These are phyloP conservation scores for Leccinum subgranulosum DNA, from an alignment of 768 basidiomycete species.

Conservation along the genomic window DNA sequence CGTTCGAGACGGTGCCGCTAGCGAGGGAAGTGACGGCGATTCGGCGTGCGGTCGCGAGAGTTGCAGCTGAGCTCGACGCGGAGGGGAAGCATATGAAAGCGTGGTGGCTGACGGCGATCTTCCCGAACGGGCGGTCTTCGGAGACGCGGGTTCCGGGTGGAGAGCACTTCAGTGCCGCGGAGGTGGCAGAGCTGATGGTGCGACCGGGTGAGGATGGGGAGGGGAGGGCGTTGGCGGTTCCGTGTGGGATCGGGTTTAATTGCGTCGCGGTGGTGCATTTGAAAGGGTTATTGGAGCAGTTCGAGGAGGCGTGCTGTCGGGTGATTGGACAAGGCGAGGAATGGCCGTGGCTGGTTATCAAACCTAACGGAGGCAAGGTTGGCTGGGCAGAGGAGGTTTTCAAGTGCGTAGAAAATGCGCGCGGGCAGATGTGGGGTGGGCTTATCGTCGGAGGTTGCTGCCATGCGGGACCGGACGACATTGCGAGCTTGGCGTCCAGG, in stretches of 20 bases:
- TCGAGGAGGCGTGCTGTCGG: constrained; percentile 25
- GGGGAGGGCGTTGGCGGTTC: constrained; percentile 27
- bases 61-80: constrained; percentile 28
- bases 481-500: constrained; percentile 25
- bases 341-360: constrained; percentile 57
- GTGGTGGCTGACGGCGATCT: constrained; percentile 76
- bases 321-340: constrained; percentile 5
- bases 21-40: constrained; percentile 64
- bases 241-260: constrained; percentile 69
- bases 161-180: constrained; percentile 28
- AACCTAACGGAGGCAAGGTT: constrained; percentile 60
- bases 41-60: constrained; percentile 49
- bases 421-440: constrained; percentile 40
- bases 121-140: constrained; percentile 48
- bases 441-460: constrained; percentile 72
- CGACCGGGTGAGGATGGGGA: constrained; percentile 13
- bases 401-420: constrained; percentile 20
- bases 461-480: constrained; percentile 53
- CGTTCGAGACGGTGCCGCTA: constrained; percentile 79
- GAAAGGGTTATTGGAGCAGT: constrained; percentile 36
- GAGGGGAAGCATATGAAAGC: constrained; percentile 41
- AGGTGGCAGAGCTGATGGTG: constrained; percentile 45
- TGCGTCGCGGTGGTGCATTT: constrained; percentile 56
- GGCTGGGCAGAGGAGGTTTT: constrained; percentile 38
- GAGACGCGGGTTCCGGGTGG: constrained; percentile 33